Conservation (phyloP, 139 green algal genomes). For the Edaphochlamys debaryana region DNA sequence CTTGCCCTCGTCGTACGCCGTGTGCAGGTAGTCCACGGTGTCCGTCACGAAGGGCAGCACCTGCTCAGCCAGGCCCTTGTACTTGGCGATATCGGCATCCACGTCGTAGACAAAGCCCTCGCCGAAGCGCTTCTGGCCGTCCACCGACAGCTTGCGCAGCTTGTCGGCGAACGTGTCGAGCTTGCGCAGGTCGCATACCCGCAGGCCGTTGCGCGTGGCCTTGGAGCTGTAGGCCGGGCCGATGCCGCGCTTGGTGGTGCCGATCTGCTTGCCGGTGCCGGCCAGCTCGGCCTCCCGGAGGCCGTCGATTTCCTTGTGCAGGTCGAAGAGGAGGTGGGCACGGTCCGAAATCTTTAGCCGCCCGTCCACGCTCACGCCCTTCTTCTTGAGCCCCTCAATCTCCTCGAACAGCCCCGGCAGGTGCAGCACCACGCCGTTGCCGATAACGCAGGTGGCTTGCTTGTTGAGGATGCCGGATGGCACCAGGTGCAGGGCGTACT, state of each 20-base stretch:
- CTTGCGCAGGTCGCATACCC: slow-evolving; percentile 89
- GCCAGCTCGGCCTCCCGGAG: slow-evolving; percentile 92
- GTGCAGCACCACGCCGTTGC: slow-evolving; percentile 98
- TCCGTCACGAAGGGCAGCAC: slow-evolving; percentile 87
- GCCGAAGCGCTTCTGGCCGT: slow-evolving; percentile 82
- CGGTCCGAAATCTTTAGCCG: slow-evolving; percentile 86
- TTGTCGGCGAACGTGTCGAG: slow-evolving; percentile 75
- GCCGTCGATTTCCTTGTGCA: slow-evolving; percentile 98
- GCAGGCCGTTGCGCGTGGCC: slow-evolving; percentile 93
- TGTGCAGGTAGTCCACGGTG: slow-evolving; percentile 86
- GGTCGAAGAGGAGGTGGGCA: slow-evolving; percentile 98
- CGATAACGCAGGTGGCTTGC: slow-evolving; percentile 91
- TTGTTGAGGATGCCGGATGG: slow-evolving; percentile 97
- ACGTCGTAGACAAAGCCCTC: slow-evolving; percentile 83
- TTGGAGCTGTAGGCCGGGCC: slow-evolving; percentile 97
- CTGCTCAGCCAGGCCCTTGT: slow-evolving; percentile 72
- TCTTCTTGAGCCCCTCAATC: slow-evolving; percentile 75
- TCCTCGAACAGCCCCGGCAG: slow-evolving; percentile 95
- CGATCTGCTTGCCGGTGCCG: slow-evolving; percentile 83
- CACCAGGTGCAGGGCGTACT: slow-evolving; percentile 98
- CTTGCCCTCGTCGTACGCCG: slow-evolving; percentile 71
- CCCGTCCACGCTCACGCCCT: slow-evolving; percentile 67
- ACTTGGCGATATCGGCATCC: slow-evolving; percentile 86
- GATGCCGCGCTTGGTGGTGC: slow-evolving; percentile 98
- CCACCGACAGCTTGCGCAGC: slow-evolving; percentile 75